These are phyloP conservation scores for Rhodomyrtus tomentosa DNA, from an alignment of 345 rosid genomes.

Conservation along the genomic window DNA sequence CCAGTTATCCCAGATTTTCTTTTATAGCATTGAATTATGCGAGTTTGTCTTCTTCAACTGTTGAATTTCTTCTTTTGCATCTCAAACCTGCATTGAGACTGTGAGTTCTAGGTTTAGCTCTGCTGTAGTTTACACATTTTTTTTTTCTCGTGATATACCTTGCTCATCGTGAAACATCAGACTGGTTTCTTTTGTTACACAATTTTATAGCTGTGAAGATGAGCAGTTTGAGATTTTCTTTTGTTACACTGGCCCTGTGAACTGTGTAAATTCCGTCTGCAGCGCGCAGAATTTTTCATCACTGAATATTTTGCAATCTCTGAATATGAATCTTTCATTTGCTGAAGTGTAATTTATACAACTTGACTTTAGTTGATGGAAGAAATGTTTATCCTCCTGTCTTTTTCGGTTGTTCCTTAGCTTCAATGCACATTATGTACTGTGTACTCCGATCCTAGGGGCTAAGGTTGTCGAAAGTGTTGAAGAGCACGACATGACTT, in stretches of 20 bases:
- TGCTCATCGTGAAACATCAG: not conserved
- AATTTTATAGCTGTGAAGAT: not conserved
- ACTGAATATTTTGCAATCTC: not conserved
- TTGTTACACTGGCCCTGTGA: not conserved
- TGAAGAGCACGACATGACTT: not conserved
- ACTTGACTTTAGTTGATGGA: not conserved
- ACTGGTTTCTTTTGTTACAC: not conserved
- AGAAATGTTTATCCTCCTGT: not conserved
- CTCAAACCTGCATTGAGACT: not conserved
- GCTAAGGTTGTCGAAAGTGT: not conserved
- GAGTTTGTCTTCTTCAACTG: not conserved
- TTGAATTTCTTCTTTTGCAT: not conserved
- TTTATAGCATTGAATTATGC: slow-evolving; percentile 21
- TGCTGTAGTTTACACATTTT: slow-evolving; percentile 11
- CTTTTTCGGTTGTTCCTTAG: not conserved
- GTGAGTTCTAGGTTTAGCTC: slow-evolving; percentile 6
- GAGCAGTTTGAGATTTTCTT: not conserved
- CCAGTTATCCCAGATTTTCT: slow-evolving; percentile 68
- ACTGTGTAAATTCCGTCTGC: not conserved
- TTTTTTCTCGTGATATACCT: not conserved
- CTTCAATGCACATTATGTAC: not conserved
- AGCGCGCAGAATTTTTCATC: not conserved
- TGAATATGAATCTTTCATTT: not conserved
- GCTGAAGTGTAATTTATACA: not conserved
- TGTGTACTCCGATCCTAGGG: not conserved